Base-by-base conservation (phyloP, 1,284 basidiomycete genomes). In the Neonothopanus nambi region DNA sequence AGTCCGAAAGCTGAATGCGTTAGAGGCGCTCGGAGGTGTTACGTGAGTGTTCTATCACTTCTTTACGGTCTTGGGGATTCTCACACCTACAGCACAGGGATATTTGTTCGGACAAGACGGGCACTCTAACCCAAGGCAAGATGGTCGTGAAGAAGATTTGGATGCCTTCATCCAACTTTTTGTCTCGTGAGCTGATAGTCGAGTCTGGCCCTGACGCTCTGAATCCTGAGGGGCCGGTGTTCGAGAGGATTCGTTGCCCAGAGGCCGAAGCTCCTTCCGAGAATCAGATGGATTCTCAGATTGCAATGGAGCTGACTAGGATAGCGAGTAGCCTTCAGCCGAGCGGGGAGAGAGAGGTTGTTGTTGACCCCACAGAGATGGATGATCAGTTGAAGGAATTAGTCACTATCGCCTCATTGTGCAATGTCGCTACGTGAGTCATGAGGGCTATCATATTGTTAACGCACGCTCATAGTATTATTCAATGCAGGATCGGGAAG, bases 51-150 rank as follows among this genome's bases (percentile, higher is more conserved):
- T 28, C 47, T 5, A 23, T 40, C 12, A 8, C 23, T 24, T 44
- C 21, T 24, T 3, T 26, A 15, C 6, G 6, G 7, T 24, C 30
- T 28, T 12, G 20, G 17, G 11, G n/a, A 11, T 5, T 23, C 26
- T 20, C n/a, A 42, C 20, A 24, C 12, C 5, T 5, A 13, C n/a
- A 12, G 3, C 18, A 6, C 26, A 48, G 45, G 48, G 79, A 83
- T 61, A 78, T 85, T 53, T 85, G 82, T 64, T 81, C 77, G 17
- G 82, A 85, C 67, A 85, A 84, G 69, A 85, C 83, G 1, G 84
- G 84, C 23, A 86, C 84, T 0, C 68, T 86, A n/a, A 86, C 84
- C 0, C 71, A 54, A 66, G 80, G 81, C 5, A 71, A 74, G 58
- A 77, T 75, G 72, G 79, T 82, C 9, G 76, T 82, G 26, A 76